Evolutionary conservation across 2,329 filamentous ascomycete genomes (phyloP), one percentile per base, ranked within the genome.

Genomic region (Nectriaceae sp.): DNA sequence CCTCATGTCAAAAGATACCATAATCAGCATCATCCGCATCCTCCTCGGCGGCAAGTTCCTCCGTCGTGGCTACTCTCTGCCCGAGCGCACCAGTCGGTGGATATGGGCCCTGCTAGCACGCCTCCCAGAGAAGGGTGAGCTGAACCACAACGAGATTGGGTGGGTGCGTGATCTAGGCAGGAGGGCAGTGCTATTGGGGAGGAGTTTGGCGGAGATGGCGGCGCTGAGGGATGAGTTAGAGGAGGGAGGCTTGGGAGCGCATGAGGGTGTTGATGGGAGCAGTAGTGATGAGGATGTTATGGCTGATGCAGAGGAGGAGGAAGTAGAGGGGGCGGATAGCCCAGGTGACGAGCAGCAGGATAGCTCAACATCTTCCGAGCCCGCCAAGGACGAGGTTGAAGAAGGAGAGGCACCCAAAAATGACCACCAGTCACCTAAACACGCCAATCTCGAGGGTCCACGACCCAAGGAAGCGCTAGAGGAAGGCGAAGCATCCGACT

Each of bases 81-180:
- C 82, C 21, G 79, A 82, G 59, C 80, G 85, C 40, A 84, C 89
- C 4, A 91, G 90, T 50, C 79, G 84, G 15, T 97, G 93, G 93
- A 75, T 89, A 4, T 97, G 91, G 92, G 85, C 87, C 0, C 69
- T 96, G 48, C 74, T 97, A 38, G 90, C 88, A 3, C 80, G 84
- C 48, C 77, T 93, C 49, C 85, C 88, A 1, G 88, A 89, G 29
- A 73, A 83, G 10, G 90, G 90, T 2, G 84, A 89, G 66, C 73
- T 97, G 65, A 82, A 83, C 52, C 87, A 89, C 54, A 80, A 84
- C 37, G 88, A 94, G 62, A 82, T 96, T 24, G 86, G 84, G 4
- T 83, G 84, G 61, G 74, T 97, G 21, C 79, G 93, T 42, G 89
- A 94, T 49, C 67, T 97, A 26, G 91, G 88, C 1, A 90, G 90